phyloP scores from a whole-genome alignment of 2,329 filamentous ascomycete genomes.

The Epicoccum nigrum region DNA sequence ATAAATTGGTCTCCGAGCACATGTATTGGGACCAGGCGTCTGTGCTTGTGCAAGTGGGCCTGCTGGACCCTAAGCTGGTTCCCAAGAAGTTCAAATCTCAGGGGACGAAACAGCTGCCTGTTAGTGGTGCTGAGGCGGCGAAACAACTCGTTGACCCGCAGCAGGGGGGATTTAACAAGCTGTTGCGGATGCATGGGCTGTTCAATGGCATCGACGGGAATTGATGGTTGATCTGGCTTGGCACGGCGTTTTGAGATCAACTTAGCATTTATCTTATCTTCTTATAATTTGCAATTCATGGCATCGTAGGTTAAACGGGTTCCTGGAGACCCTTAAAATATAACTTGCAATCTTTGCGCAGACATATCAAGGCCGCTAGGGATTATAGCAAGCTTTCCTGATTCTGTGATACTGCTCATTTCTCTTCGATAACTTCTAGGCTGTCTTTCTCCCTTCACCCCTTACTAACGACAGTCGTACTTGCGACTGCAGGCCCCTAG shows the following conservation, averaged over 20 bases:
- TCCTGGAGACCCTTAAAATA: too few relatives aligned
- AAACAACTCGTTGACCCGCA: slow-evolving; percentile 50
- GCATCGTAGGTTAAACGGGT: too few relatives aligned
- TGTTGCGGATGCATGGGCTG: slow-evolving; percentile 45
- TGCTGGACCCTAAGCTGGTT: slow-evolving; percentile 61
- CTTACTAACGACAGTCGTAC: too few relatives aligned
- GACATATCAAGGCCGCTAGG: too few relatives aligned
- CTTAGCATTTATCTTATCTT: too few relatives aligned
- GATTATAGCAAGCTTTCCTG: too few relatives aligned
- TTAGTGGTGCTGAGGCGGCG: slow-evolving; percentile 50
- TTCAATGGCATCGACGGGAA: slow-evolving; percentile 29
- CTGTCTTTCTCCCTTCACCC: too few relatives aligned
- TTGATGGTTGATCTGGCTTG: not conserved
- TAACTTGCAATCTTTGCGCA: too few relatives aligned
- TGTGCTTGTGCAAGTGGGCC: slow-evolving; percentile 62
- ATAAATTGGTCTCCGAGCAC: slow-evolving; percentile 61
- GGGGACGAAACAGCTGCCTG: slow-evolving; percentile 51
- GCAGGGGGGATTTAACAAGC: slow-evolving; percentile 49
- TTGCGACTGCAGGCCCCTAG: too few relatives aligned
- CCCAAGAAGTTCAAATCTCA: slow-evolving; percentile 50
- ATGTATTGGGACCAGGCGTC: slow-evolving; percentile 67
- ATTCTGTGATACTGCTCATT: too few relatives aligned
- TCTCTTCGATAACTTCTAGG: too few relatives aligned
- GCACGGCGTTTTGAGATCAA: not conserved
- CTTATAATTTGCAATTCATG: too few relatives aligned